A percentile compares a stretch with the other conserved stretches of the same genome.
phyloP scores from a whole-genome alignment of 129 eudicot genomes.

The Smallanthus sonchifolius region DNA sequence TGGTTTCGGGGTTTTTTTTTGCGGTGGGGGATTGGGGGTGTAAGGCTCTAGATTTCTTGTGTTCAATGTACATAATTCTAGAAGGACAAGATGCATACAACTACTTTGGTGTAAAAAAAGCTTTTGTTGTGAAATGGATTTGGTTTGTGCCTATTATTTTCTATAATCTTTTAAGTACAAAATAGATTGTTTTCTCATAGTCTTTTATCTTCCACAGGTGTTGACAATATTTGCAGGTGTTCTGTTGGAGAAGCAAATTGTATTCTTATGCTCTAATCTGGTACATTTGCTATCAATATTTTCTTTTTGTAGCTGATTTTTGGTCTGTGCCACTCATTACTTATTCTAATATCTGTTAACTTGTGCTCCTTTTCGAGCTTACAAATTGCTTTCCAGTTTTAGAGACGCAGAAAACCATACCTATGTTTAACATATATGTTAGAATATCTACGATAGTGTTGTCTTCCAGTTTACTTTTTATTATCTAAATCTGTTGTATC shows the following conservation, averaged over 20 bases:
- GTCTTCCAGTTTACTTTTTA: not conserved
- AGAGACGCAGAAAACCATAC: constrained; percentile 3
- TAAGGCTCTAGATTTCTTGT: not conserved
- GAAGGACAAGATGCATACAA: not conserved
- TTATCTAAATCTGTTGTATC: constrained; percentile 4
- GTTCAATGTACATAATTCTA: not conserved
- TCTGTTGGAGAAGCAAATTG: constrained; percentile 93
- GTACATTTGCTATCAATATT: constrained; percentile 34
- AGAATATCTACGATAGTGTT: not conserved
- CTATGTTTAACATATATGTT: not conserved
- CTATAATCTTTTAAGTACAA: not conserved
- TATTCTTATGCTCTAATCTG: constrained; percentile 78
- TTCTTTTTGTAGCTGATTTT: constrained; percentile 3
- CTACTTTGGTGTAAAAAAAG: not conserved
- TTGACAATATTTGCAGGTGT: constrained; percentile 89
- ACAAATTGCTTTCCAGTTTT: constrained; percentile 8
- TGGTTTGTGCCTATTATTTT: not conserved
- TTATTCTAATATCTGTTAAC: not conserved
- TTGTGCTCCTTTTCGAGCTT: constrained; percentile 7
- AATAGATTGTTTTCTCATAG: not conserved
- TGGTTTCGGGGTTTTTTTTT: not conserved
- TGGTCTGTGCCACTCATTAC: not conserved
- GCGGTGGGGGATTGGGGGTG: not conserved
- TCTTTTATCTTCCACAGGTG: constrained; percentile 49
- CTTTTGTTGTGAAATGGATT: constrained; percentile 9